Evolutionary conservation across 169 alveolate species (phyloP).

Genomic region (Toxoplasma gondii): DNA sequence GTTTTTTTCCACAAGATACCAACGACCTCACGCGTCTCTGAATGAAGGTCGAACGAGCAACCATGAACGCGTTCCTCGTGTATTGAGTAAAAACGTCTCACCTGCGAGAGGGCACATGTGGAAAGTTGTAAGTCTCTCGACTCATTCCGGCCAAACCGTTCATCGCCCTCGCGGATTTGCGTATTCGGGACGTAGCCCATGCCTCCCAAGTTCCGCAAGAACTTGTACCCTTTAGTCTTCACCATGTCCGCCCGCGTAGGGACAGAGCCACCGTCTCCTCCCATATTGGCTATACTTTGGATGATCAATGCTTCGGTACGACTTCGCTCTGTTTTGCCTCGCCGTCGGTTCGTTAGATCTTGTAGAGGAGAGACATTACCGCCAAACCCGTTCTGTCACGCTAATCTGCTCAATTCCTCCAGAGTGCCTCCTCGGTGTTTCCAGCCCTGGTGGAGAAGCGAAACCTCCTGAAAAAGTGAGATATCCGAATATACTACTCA

Average conservation of each 20-base stretch:
- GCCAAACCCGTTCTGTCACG: no score
- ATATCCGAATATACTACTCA: no score
- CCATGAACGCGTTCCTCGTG: no score
- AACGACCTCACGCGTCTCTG: not conserved
- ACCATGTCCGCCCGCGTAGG: conserved; percentile 87
- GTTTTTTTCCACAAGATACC: not conserved
- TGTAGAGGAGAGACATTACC: no score
- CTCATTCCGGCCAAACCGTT: conserved; percentile 74
- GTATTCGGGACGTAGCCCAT: conserved; percentile 89
- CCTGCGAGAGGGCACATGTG: conserved; percentile 83
- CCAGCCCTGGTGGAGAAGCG: no score
- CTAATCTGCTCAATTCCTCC: no score
- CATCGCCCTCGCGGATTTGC: conserved; percentile 76
- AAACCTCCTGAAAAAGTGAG: no score
- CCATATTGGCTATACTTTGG: conserved; percentile 72
- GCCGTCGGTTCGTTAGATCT: no score
- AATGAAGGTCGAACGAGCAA: no score
- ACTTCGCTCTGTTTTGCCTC: no score
- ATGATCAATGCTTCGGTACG: no score
- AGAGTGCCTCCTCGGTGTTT: no score
- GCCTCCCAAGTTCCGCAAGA: conserved; percentile 87
- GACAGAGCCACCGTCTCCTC: conserved; percentile 90
- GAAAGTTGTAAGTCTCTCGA: conserved; percentile 78
- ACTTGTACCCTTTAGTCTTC: conserved; percentile 82
- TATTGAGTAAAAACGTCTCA: conserved; percentile 42